These are phyloP conservation scores for Begonia loranthoides DNA, from an alignment of 306 rosid species.

Conservation along the genomic window DNA sequence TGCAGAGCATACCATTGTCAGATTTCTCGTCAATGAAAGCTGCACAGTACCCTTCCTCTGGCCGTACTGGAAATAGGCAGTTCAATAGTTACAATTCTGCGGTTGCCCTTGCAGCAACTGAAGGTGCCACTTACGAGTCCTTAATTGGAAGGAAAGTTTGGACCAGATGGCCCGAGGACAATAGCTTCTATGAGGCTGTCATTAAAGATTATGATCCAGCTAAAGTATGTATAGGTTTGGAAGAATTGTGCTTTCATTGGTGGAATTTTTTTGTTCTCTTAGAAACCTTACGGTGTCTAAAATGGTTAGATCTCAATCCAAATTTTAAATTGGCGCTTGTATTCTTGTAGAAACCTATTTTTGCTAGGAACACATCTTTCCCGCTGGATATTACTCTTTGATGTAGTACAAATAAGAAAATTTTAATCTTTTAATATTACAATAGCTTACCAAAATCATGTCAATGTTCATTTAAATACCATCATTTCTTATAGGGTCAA, in stretches of 20 bases:
- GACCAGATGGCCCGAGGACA: slow-evolving; percentile 49
- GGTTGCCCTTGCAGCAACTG: slow-evolving; percentile 25
- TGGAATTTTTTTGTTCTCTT: neutral
- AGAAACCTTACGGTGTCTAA: too few species aligned
- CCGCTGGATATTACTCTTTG: too few species aligned
- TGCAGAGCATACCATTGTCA: slow-evolving; percentile 5
- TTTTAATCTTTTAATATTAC: too few species aligned
- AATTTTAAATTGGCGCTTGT: too few species aligned
- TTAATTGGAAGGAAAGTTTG: slow-evolving; percentile 41
- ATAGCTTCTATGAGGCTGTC: slow-evolving; percentile 38
- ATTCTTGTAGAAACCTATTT: too few species aligned
- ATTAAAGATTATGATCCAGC: slow-evolving; percentile 25
- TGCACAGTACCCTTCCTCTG: slow-evolving; percentile 27
- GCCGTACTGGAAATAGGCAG: slow-evolving; percentile 25
- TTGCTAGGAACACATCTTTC: too few species aligned
- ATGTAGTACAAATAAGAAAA: too few species aligned
- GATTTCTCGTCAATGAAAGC: slow-evolving; percentile 24
- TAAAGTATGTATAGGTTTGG: slow-evolving; percentile 13
- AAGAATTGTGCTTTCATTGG: neutral
- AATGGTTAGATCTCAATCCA: too few species aligned
- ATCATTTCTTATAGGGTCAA: slow-evolving; percentile 20
- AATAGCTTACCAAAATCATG: too few species aligned
- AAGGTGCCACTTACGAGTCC: slow-evolving; percentile 16
- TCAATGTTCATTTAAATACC: too few species aligned
- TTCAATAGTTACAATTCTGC: slow-evolving; percentile 21